A percentile compares a stretch with the other conserved stretches of the same genome.
Evolutionary conservation across 2,329 filamentous ascomycete genomes (phyloP).

Genomic region (Colletotrichum sp.): DNA sequence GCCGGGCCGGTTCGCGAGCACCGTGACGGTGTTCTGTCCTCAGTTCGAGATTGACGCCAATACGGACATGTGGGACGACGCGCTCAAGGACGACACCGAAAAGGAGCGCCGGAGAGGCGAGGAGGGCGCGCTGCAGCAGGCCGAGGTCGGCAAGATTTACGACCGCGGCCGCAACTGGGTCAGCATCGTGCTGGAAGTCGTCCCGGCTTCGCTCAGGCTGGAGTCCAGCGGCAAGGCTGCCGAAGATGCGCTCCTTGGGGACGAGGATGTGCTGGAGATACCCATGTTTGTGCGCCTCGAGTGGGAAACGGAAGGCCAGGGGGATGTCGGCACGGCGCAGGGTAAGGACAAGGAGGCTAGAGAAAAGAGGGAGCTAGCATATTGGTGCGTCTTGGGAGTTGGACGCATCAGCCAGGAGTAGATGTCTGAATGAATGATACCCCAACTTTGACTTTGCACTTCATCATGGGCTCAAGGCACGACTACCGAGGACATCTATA

Average conservation of each 20-base stretch:
- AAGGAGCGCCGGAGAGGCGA: conserved; percentile 43
- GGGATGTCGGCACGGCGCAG: conserved; percentile 64
- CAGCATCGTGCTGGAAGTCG: conserved; percentile 88
- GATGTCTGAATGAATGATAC: conserved; percentile 42
- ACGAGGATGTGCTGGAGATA: conserved; percentile 79
- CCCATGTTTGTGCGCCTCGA: conserved; percentile 92
- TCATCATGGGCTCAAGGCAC: neutral
- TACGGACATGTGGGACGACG: conserved; percentile 87
- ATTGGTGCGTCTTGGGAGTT: conserved; percentile 92
- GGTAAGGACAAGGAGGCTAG: conserved; percentile 64
- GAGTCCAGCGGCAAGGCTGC: conserved; percentile 32
- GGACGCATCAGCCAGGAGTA: conserved; percentile 72
- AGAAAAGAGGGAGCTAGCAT: conserved; percentile 88
- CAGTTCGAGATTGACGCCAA: conserved; percentile 95
- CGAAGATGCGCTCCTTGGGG: conserved; percentile 51
- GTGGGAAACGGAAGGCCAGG: conserved; percentile 77
- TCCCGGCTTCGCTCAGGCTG: conserved; percentile 63
- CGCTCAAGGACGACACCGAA: conserved; percentile 64
- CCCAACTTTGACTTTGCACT: conserved; percentile 24
- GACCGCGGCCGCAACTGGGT: conserved; percentile 94
- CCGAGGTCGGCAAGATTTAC: conserved; percentile 95
- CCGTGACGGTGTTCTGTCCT: conserved; percentile 91
- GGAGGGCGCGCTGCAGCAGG: conserved; percentile 56
- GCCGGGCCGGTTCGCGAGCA: conserved; percentile 76
- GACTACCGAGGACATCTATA: neutral